Percentiles rank a stretch among this genome's conserved stretches.
Conservation (phyloP, 345 rosid species). For the Salix koriyanagi region DNA sequence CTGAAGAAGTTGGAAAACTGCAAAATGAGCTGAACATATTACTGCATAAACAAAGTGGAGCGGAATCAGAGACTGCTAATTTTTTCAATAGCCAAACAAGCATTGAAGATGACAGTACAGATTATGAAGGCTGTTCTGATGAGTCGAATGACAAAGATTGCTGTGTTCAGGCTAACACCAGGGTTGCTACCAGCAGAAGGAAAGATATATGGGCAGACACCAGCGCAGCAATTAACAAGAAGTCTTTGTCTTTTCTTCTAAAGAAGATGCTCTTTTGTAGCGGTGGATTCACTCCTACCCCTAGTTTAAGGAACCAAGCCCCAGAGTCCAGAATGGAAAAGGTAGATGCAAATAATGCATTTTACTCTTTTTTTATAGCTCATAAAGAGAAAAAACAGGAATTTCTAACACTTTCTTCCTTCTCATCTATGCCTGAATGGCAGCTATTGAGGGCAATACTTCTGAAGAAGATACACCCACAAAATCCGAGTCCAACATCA, state of each 20-base stretch:
- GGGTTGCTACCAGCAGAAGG: conserved; percentile 14
- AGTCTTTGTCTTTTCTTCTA: conserved; percentile 52
- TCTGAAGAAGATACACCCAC: conserved; percentile 70
- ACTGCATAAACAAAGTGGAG: conserved; percentile 15
- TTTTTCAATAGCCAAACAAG: background rate
- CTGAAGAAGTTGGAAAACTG: conserved; percentile 29
- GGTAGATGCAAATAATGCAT: conserved; percentile 32
- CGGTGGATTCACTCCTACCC: conserved; percentile 50
- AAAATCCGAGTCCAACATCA: conserved; percentile 33
- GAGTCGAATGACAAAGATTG: conserved; percentile 4
- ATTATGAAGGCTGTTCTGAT: background rate
- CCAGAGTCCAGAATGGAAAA: conserved; percentile 57
- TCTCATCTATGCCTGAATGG: background rate
- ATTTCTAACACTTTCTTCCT: background rate
- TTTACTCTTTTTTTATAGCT: too few relatives aligned
- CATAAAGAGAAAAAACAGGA: too few relatives aligned
- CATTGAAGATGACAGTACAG: conserved; percentile 9
- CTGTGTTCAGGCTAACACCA: conserved; percentile 1
- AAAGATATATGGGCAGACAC: conserved; percentile 26
- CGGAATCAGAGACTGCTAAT: conserved; percentile 5
- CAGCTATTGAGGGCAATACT: conserved; percentile 64
- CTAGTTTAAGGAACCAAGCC: conserved; percentile 48
- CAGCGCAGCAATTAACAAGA: conserved; percentile 35
- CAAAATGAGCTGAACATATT: conserved; percentile 32
- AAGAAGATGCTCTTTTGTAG: conserved; percentile 64